These are phyloP conservation scores for Trichosanthes cucumerina DNA, from an alignment of 306 rosid genomes.

Conservation along the genomic window DNA sequence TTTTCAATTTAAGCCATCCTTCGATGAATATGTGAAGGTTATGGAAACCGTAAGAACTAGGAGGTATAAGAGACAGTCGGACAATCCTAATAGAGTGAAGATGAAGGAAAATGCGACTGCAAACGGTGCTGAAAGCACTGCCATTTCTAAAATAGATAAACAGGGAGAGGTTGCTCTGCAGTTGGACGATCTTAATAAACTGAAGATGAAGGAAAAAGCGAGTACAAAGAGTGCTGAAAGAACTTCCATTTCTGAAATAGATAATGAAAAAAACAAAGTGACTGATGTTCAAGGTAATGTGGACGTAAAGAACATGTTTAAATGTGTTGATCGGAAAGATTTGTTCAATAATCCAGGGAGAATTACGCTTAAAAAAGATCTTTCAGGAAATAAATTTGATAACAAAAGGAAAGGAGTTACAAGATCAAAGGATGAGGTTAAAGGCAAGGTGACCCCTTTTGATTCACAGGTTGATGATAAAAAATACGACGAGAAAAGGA, in stretches of 20 bases:
- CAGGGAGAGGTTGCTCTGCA: background rate
- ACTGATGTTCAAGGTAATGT: conserved; percentile 12
- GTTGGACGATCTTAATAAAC: too few species aligned
- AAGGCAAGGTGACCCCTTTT: conserved; percentile 15
- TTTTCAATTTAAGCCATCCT: conserved; percentile 61
- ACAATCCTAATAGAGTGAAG: conserved; percentile 20
- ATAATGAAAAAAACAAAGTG: too few species aligned
- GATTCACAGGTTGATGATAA: conserved; percentile 21
- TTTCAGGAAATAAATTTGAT: conserved; percentile 2
- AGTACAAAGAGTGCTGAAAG: conserved; percentile 17
- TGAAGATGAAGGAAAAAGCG: conserved; percentile 6
- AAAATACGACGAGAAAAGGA: conserved; percentile 14
- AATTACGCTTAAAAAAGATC: conserved; percentile 8
- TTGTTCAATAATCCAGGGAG: conserved; percentile 6
- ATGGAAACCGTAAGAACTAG: conserved; percentile 56
- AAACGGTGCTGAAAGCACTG: conserved; percentile 16
- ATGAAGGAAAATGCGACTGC: conserved; percentile 8
- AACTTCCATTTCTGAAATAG: too few species aligned
- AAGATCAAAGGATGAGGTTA: conserved; percentile 21
- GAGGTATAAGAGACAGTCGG: conserved; percentile 20
- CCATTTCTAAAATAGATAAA: conserved; percentile 15
- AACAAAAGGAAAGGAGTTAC: conserved; percentile 13
- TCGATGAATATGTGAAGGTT: conserved; percentile 63
- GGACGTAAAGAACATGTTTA: conserved; percentile 16
- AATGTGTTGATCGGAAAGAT: conserved; percentile 14